These are phyloP conservation scores for Kazachstania martiniae DNA, from an alignment of 805 yeast genomes.

Conservation along the genomic window DNA sequence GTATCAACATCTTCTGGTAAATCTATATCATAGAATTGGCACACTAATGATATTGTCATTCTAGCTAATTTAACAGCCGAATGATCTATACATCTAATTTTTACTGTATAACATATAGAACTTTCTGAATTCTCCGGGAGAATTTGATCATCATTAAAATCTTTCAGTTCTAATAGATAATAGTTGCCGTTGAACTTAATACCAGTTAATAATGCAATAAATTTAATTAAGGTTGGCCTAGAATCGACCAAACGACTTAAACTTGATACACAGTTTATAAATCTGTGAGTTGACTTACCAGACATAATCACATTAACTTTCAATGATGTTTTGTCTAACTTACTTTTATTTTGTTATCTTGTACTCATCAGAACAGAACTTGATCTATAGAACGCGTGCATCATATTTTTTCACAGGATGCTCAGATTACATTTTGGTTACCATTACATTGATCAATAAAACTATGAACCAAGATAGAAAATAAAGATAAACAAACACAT, in stretches of 20 bases:
- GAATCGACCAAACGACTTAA: slow-evolving; percentile 1
- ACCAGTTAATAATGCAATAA: slow-evolving; percentile 13
- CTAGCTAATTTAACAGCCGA: slow-evolving; percentile 10
- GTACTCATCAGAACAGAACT: too few species aligned
- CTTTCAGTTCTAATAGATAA: slow-evolving; percentile 10
- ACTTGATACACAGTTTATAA: too few species aligned
- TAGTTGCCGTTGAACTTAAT: slow-evolving; percentile 7
- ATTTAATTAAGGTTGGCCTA: slow-evolving; percentile 5
- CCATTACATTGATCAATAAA: background rate
- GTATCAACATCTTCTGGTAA: slow-evolving; percentile 6
- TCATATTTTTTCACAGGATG: too few species aligned
- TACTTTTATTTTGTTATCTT: too few species aligned
- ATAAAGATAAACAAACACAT: background rate
- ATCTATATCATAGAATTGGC: slow-evolving; percentile 12
- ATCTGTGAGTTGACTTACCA: too few species aligned
- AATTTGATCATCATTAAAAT: slow-evolving; percentile 6
- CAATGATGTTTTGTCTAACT: too few species aligned
- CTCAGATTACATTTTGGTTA: too few species aligned
- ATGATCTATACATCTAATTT: slow-evolving; percentile 8
- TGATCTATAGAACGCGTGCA: too few species aligned
- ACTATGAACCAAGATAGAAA: too few species aligned
- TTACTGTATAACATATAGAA: slow-evolving; percentile 7
- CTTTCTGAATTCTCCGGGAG: background rate
- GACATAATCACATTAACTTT: too few species aligned
- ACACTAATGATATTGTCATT: slow-evolving; percentile 13